Base-by-base conservation (phyloP, 305 asterid genomes). In the Plantago lanceolata region DNA sequence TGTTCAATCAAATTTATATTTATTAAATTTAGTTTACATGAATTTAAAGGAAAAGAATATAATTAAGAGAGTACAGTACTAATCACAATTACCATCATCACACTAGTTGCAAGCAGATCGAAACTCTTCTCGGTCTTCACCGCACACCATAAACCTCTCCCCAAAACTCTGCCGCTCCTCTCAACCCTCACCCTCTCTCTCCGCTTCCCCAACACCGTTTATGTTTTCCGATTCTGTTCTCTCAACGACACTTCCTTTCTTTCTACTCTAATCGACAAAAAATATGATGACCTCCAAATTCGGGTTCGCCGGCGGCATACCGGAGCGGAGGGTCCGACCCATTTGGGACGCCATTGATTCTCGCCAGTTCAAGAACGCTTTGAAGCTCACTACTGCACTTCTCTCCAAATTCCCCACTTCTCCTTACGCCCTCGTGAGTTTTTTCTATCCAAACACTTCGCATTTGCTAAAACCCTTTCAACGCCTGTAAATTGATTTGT, bases 331-430 rank as follows among this genome's bases (percentile, higher is more conserved):
- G 66, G 95, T 88, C 72, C 91, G 95, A 59, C 95, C 96, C 56
- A 81, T 94, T 57, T 86, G 97, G 97, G 99, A 94, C 67, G 95
- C 97, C 75, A 81, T 94, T 63, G 96, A 90, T 66, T 83, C 96
- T 60, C 97, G 97, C 65, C 96, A 88, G 86, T 90, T 78, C 86
- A 94, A 86, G 78, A 86, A 76, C 69, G 97, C 97, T 18, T 88
- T 94, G 75, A 94, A 90, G 81, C 96, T 76, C 54, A 80, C 88
- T 57, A 71, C 86, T 14, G 62, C 84, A 19, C 88, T 94, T 67
- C 83, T 94, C 14, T 69, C 96, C 68, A 94, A 90, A 78, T 78
- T 71, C 74, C 96, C 97, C 5, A 86, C 76, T 48, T 88, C 96
- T 48, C 86, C 99, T 11, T 94, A 94, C 74, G 96, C 95, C 37